Percentiles rank a stretch among this genome's conserved stretches.
Evolutionary conservation across 331 rosid species (phyloP).

Genomic region (Ulmus americana): DNA sequence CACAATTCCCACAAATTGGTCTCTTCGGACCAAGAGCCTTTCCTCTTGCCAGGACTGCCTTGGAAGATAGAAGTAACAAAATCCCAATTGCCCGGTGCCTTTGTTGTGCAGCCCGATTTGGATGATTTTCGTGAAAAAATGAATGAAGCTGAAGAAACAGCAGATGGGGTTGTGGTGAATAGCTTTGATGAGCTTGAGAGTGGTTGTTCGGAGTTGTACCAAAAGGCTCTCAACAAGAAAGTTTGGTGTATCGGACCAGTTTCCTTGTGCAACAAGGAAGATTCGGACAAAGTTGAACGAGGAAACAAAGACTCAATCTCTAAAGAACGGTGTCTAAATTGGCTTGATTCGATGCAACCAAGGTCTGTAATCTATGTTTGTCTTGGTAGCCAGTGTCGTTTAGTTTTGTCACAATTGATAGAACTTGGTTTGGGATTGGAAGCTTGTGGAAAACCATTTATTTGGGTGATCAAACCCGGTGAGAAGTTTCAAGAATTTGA

Average conservation of each 20-base stretch:
- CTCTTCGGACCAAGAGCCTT: background rate
- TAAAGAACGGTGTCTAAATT: slow-evolving; percentile 20
- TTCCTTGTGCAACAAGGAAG: slow-evolving; percentile 18
- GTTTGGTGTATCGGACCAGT: slow-evolving; percentile 32
- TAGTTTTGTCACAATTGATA: slow-evolving; percentile 7
- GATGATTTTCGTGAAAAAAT: background rate
- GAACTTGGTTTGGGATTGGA: slow-evolving; percentile 28
- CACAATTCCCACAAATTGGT: background rate
- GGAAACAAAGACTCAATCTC: slow-evolving; percentile 15
- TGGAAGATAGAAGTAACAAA: slow-evolving; percentile 10
- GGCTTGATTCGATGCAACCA: slow-evolving; percentile 37
- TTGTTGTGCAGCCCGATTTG: background rate
- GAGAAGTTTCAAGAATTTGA: slow-evolving; percentile 22
- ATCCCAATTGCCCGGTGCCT: background rate
- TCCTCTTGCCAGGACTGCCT: slow-evolving; percentile 16
- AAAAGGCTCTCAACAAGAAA: background rate
- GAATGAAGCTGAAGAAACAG: background rate
- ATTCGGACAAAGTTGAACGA: slow-evolving; percentile 25
- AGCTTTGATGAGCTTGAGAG: slow-evolving; percentile 18
- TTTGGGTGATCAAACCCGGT: slow-evolving; percentile 19
- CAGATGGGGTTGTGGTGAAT: slow-evolving; percentile 26
- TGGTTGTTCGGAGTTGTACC: background rate
- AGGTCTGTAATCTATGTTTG: slow-evolving; percentile 21
- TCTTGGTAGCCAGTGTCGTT: slow-evolving; percentile 17
- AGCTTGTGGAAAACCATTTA: slow-evolving; percentile 9